phyloP scores from a whole-genome alignment of 495 filamentous ascomycete species.

The Aspergillus ostianus region DNA sequence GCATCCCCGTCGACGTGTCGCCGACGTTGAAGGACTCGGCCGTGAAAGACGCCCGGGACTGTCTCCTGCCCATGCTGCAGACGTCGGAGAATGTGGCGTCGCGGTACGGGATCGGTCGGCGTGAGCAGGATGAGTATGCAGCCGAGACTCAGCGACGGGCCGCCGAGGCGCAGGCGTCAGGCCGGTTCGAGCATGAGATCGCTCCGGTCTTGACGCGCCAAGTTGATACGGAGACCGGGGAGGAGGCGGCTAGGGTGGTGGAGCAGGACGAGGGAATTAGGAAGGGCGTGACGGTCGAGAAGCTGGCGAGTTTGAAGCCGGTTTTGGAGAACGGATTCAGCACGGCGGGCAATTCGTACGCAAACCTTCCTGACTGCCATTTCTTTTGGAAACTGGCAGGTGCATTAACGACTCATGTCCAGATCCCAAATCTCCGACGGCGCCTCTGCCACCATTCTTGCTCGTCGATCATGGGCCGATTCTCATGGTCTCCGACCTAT shows the following conservation, averaged over 20 bases:
- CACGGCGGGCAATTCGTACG: conserved; percentile 60
- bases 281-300: conserved; percentile 75
- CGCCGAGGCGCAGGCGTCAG: conserved; percentile 75
- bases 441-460: conserved; percentile 77
- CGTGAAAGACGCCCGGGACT: conserved; percentile 70
- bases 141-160: conserved; percentile 75
- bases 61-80: conserved; percentile 84
- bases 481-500: conserved; percentile 77
- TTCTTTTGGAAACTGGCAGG: not conserved
- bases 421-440: conserved; percentile 42
- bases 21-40: conserved; percentile 52
- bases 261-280: conserved; percentile 80
- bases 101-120: conserved; percentile 73
- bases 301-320: conserved; percentile 69
- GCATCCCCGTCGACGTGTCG: conserved; percentile 69
- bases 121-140: conserved; percentile 73
- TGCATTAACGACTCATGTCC: not conserved
- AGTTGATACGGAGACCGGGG: conserved; percentile 66
- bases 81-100: conserved; percentile 83
- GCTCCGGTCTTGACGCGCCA: conserved; percentile 67
- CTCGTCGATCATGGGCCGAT: conserved; percentile 76
- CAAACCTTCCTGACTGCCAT: not conserved
- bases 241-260: conserved; percentile 65
- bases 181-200: conserved; percentile 82
- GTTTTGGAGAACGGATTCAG: conserved; percentile 80